Percentiles rank a stretch among this genome's conserved stretches.
Conservation (phyloP, 768 basidiomycete species). For the Lepiota brunneoincarnata region DNA sequence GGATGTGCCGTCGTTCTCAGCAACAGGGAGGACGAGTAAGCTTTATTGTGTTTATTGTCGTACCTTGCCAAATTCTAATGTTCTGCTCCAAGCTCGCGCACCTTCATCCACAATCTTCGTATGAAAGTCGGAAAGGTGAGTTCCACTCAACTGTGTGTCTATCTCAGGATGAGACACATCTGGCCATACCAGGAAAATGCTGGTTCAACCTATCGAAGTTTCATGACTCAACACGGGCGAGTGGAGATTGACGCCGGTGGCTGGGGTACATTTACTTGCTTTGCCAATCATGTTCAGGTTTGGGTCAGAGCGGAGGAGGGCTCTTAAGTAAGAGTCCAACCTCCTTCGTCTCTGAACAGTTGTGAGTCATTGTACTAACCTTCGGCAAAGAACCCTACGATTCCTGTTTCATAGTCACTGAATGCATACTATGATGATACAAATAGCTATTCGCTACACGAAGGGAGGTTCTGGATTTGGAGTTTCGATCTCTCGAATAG, state of each 20-base stretch:
- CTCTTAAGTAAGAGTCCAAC: too few relatives aligned
- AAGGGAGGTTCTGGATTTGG: background rate
- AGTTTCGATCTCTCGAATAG: too few relatives aligned
- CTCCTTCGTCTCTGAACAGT: background rate
- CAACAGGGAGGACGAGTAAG: slow-evolving; percentile 47
- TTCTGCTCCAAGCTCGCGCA: slow-evolving; percentile 23
- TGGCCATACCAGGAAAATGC: slow-evolving; percentile 28
- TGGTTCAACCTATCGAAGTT: slow-evolving; percentile 41
- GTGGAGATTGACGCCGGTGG: slow-evolving; percentile 51
- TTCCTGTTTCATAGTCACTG: background rate
- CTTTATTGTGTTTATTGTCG: slow-evolving; percentile 5
- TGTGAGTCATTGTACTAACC: background rate
- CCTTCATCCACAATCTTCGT: slow-evolving; percentile 43
- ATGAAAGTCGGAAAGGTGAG: slow-evolving; percentile 69
- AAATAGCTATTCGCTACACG: background rate
- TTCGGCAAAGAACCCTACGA: too few relatives aligned
- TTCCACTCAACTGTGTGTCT: slow-evolving; percentile 12
- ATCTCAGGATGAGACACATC: background rate
- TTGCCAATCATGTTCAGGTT: slow-evolving; percentile 52
- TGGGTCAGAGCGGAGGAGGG: slow-evolving; percentile 40
- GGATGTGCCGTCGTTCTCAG: slow-evolving; percentile 76
- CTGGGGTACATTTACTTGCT: slow-evolving; percentile 66
- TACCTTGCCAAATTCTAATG: background rate
- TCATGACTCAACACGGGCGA: slow-evolving; percentile 43
- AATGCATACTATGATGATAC: slow-evolving; percentile 4